Evolutionary conservation across 2,329 filamentous ascomycete species (phyloP).

Genomic region (Venturiaceae sp.): DNA sequence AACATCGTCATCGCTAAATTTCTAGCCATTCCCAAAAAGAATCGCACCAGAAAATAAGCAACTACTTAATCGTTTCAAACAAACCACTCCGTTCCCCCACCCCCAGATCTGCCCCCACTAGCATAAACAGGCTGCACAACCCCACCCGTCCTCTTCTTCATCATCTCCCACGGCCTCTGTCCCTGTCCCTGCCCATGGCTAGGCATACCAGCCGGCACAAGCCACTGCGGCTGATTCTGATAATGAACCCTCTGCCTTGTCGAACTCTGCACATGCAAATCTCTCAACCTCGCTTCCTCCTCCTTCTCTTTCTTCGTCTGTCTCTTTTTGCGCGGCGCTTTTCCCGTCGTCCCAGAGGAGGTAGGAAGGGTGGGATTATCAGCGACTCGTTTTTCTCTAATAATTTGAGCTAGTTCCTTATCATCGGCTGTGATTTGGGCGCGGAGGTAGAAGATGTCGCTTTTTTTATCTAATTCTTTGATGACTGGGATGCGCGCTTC

Average conservation of each 20-base stretch:
- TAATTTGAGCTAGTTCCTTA: constrained; percentile 1
- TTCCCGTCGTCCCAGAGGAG: background rate
- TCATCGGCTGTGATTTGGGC: constrained; percentile 7
- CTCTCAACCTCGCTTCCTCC: background rate
- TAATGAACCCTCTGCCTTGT: background rate
- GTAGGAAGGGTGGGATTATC: background rate
- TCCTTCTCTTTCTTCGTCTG: constrained; percentile 1
- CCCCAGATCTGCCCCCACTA: background rate
- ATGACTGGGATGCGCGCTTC: constrained; percentile 4
- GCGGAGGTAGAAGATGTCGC: constrained; percentile 5
- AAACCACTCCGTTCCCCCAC: background rate
- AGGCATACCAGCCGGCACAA: background rate
- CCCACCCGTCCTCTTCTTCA: background rate
- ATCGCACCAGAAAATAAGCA: no score
- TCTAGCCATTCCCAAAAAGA: no score
- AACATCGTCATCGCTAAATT: no score
- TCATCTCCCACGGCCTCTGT: background rate
- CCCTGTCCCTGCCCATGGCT: background rate
- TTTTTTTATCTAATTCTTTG: background rate
- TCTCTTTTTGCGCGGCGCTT: background rate
- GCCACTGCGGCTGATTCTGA: background rate
- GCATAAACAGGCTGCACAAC: background rate
- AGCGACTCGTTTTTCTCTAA: constrained; percentile 3
- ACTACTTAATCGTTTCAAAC: no score
- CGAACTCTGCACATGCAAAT: background rate